A percentile compares a stretch with the other conserved stretches of the same genome.
phyloP scores from a whole-genome alignment of 148 eudicot genomes.

The Drosera capensis region DNA sequence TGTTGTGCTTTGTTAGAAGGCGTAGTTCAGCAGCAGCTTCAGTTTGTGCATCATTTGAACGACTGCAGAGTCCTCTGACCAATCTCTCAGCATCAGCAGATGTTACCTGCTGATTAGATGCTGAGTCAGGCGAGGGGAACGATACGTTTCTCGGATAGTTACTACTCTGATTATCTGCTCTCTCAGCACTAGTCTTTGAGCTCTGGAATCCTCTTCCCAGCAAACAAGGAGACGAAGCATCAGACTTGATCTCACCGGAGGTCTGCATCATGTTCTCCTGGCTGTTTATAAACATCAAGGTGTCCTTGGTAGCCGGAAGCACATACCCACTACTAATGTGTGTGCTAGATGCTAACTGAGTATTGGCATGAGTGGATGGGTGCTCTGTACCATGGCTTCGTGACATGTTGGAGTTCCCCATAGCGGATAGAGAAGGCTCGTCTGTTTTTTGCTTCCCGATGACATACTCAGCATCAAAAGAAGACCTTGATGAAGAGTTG shows the following conservation, averaged over 20 bases:
- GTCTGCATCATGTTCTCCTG: slow-evolving; percentile 18
- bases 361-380: slow-evolving; percentile 66
- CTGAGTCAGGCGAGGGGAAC: slow-evolving; percentile 21
- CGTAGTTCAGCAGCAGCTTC: slow-evolving; percentile 55
- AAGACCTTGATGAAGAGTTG: slow-evolving; percentile 37
- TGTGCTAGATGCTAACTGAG: slow-evolving; percentile 61
- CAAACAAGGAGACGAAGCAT: slow-evolving; percentile 11
- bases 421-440: slow-evolving; percentile 16
- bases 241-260: slow-evolving; percentile 36
- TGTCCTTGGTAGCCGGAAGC: slow-evolving; percentile 27
- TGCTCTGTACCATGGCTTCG: slow-evolving; percentile 30
- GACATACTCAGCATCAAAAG: slow-evolving; percentile 29
- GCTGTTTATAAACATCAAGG: slow-evolving; percentile 28
- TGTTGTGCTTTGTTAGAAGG: slow-evolving; percentile 59
- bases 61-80: slow-evolving; percentile 35
- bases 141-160: slow-evolving; percentile 27
- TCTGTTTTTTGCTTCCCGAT: slow-evolving; percentile 23
- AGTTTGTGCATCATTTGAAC: slow-evolving; percentile 34
- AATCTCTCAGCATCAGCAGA: slow-evolving; percentile 39
- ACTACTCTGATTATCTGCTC: slow-evolving; percentile 20
- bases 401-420: slow-evolving; percentile 19
- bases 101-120: slow-evolving; percentile 38
- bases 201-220: slow-evolving; percentile 30
- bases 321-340: slow-evolving; percentile 46
- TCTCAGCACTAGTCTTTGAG: slow-evolving; percentile 32